Conservation (phyloP, 2,329 filamentous ascomycete genomes). For the Venturia effusa region DNA sequence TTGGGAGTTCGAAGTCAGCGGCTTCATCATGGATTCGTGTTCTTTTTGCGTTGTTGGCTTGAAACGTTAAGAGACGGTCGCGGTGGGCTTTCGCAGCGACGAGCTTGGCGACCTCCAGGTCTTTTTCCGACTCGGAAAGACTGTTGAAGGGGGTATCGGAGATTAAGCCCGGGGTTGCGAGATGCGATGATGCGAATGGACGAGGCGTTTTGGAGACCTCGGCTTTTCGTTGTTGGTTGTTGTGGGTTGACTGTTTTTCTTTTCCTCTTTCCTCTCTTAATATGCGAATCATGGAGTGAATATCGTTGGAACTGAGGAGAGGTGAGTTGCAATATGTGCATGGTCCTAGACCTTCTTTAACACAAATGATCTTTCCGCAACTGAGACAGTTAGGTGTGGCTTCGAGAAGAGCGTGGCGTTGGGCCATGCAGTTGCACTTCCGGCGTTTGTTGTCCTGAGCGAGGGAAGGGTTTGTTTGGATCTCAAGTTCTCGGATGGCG, state of each 20-base stretch:
- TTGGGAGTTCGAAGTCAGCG: constrained; percentile 57
- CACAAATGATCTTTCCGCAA: constrained; percentile 91
- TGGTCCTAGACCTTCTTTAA: constrained; percentile 85
- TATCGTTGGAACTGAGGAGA: constrained; percentile 59
- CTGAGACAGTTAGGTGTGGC: constrained; percentile 86
- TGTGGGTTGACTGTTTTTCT: constrained; percentile 76
- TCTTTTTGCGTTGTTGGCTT: constrained; percentile 72
- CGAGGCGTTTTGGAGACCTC: constrained; percentile 49
- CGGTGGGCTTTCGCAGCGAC: constrained; percentile 65
- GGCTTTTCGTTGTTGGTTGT: constrained; percentile 54
- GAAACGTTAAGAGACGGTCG: constrained; percentile 70
- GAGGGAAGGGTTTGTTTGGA: constrained; percentile 78
- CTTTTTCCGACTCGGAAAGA: constrained; percentile 19
- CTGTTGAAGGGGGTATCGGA: constrained; percentile 18
- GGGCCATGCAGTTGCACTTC: constrained; percentile 79
- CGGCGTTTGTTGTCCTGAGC: constrained; percentile 46
- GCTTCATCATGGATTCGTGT: constrained; percentile 85
- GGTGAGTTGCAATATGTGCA: constrained; percentile 81
- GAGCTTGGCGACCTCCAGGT: constrained; percentile 45
- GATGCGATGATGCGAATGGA: constrained; percentile 44
- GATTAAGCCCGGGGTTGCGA: constrained; percentile 23
- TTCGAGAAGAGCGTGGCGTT: constrained; percentile 76
- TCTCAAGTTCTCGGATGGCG: constrained; percentile 78
- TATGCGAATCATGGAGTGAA: constrained; percentile 76
- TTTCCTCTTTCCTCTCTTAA: constrained; percentile 76